Base-by-base conservation (phyloP, 2,329 filamentous ascomycete species). In the Ambrosiella beaveri region DNA sequence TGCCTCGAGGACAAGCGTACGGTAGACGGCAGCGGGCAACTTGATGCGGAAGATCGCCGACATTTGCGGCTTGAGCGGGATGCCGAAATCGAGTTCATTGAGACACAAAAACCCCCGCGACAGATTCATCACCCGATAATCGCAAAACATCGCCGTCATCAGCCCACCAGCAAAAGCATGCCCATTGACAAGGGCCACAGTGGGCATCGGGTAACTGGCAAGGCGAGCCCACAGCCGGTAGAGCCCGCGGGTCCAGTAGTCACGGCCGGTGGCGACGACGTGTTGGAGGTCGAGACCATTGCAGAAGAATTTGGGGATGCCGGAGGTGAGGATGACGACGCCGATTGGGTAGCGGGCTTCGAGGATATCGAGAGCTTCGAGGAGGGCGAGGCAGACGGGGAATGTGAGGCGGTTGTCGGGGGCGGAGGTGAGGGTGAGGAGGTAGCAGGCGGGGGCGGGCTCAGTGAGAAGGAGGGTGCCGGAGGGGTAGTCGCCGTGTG, bases 121-220 rank as follows among this genome's bases (percentile, higher is more conserved):
- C 0, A 83, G 78, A 65, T 85, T 85, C 72, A 87, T 85, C 63
- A 93, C 75, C 36, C 88, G 80, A 72, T 93, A 93, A 71, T 91
- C 86, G 70, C 90, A 86, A 70, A 85, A 81, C 78, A 88, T 86
- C 60, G 85, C 80, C 8, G 85, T 73, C 82, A 93, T 90, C 61
- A 90, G 73, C n/a, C 85, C 87, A 51, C 80, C 87, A 5, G 87
- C 88, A 68, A 89, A 93, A 57, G 83, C 81, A 68, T 94, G 88
- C 19, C 87, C 87, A 64, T 88, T 88, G 57, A 91, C 66, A 7
- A 89, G 73, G n/a, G 86, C 83, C 54, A 93, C 70, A 2, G 86
- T 93, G 27, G 87, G 87, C 85, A 90, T 88, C 12, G 86, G 85
- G 66, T 82, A 91, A 55, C 70, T 69, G 39, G 7, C 50, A 1